These are phyloP conservation scores for Leccinum rimulosum DNA, from an alignment of 768 basidiomycete genomes.

Conservation along the genomic window DNA sequence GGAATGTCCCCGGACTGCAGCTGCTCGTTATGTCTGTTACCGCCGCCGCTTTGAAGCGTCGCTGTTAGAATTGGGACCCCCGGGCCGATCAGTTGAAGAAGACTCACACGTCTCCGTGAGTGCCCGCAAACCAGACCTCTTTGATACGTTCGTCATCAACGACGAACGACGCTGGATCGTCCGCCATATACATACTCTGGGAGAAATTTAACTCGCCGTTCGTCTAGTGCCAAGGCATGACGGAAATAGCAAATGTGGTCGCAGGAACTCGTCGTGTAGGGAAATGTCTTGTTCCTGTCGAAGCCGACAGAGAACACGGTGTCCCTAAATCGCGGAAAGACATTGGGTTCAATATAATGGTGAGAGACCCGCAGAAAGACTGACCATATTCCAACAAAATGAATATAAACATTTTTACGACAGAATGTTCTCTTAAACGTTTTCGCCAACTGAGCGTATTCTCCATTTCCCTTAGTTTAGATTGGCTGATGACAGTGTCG, in stretches of 20 bases:
- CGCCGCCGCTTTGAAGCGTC: slow-evolving; percentile 22
- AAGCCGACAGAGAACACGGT: slow-evolving; percentile 47
- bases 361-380: slow-evolving; percentile 1
- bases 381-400: slow-evolving; percentile 47
- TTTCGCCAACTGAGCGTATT: slow-evolving; percentile 21
- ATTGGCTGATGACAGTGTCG: slow-evolving; percentile 9
- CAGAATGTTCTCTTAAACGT: slow-evolving; percentile 39
- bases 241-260: slow-evolving; percentile 42
- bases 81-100: background rate
- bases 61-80: background rate
- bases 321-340: slow-evolving; percentile 33
- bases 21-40: slow-evolving; percentile 25
- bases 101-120: slow-evolving; percentile 39
- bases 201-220: slow-evolving; percentile 45
- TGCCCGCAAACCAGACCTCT: slow-evolving; percentile 44
- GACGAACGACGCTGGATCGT: background rate
- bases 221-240: slow-evolving; percentile 48
- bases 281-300: slow-evolving; percentile 29
- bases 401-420: slow-evolving; percentile 32
- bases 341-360: background rate
- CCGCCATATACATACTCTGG: slow-evolving; percentile 41
- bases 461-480: slow-evolving; percentile 9
- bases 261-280: slow-evolving; percentile 29
- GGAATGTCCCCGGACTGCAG: slow-evolving; percentile 30
- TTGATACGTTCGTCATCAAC: slow-evolving; percentile 28